These are phyloP conservation scores for Phytomonas sp. DNA, from an alignment of 208 protist species.

Conservation along the genomic window DNA sequence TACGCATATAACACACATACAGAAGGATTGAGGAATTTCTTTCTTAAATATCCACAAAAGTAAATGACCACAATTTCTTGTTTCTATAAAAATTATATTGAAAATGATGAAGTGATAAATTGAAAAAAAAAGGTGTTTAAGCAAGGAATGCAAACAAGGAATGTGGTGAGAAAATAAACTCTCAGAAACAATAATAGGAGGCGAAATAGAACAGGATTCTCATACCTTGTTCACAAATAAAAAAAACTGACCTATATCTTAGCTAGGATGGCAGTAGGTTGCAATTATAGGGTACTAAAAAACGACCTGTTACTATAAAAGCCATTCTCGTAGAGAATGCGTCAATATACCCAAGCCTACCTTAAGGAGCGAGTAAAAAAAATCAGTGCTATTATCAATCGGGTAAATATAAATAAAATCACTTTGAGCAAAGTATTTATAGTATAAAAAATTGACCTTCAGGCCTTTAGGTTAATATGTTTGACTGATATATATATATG, in stretches of 20 bases:
- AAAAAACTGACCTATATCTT: neutral
- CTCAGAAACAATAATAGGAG: neutral
- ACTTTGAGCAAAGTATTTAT: neutral
- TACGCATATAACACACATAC: neutral
- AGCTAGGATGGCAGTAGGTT: neutral
- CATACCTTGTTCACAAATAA: neutral
- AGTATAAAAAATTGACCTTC: neutral
- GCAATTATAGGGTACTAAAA: neutral
- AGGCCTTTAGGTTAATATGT: neutral
- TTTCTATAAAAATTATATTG: neutral
- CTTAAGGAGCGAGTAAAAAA: neutral
- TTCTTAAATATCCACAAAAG: neutral
- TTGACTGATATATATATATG: neutral
- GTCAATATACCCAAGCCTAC: neutral
- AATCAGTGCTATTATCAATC: neutral
- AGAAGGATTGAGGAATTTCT: neutral
- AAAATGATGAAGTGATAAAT: neutral
- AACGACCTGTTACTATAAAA: neutral
- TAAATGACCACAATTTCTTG: neutral
- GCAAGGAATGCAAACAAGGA: neutral
- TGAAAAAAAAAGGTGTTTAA: neutral
- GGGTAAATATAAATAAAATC: neutral
- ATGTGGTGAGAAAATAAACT: neutral
- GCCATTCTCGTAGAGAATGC: neutral
- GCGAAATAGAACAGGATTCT: neutral